These are phyloP conservation scores for Colletotrichum spinosum DNA, from an alignment of 2,329 filamentous ascomycete genomes.

Conservation along the genomic window DNA sequence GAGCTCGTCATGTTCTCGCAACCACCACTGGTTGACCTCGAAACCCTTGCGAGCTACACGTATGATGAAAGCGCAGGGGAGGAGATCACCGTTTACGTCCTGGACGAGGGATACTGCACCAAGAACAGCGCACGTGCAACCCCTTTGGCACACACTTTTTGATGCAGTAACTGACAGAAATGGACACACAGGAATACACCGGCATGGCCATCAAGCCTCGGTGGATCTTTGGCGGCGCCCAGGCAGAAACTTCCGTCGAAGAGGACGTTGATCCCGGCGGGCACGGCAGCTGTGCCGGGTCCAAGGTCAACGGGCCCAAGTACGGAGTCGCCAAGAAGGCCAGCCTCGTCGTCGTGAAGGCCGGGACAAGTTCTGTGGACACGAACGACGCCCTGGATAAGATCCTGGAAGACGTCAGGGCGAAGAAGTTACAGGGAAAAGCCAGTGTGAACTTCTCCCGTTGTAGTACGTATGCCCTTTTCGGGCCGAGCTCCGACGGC, in stretches of 20 bases:
- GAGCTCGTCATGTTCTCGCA: constrained; percentile 6
- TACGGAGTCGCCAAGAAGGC: constrained; percentile 3
- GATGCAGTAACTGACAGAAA: neutral
- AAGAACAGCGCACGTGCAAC: neutral
- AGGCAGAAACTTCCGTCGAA: neutral
- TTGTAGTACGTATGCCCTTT: neutral
- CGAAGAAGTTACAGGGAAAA: neutral
- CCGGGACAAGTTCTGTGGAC: neutral
- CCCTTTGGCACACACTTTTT: too few relatives aligned
- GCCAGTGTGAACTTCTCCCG: neutral
- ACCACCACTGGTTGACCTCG: neutral
- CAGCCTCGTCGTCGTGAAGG: constrained; percentile 1
- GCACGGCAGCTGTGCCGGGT: constrained; percentile 2
- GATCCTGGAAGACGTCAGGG: neutral
- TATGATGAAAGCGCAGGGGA: constrained; percentile 6
- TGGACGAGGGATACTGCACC: constrained; percentile 3
- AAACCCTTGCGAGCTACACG: neutral
- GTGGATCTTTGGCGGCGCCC: constrained; percentile 3
- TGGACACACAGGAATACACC: neutral
- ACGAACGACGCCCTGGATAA: neutral
- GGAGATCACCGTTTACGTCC: neutral
- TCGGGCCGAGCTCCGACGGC: neutral
- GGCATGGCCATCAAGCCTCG: constrained; percentile 6
- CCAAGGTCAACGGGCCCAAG: constrained; percentile 9
- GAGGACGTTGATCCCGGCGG: neutral